Conservation (phyloP, 306 rosid species). For the Luffa acutangula region DNA sequence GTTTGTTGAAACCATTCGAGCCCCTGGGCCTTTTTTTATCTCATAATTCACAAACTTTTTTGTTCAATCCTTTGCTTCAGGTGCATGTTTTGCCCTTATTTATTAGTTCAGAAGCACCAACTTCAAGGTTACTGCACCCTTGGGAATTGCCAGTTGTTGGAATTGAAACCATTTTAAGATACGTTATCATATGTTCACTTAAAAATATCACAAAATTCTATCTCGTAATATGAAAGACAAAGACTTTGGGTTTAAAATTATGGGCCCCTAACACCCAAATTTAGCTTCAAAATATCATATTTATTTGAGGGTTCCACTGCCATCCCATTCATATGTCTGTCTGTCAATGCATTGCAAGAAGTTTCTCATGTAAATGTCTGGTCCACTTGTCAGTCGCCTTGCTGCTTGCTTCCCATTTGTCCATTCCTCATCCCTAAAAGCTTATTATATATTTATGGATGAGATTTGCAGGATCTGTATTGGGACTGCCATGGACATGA, state of each 20-base stretch:
- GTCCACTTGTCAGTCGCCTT: neutral
- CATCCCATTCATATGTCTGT: neutral
- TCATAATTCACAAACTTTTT: neutral
- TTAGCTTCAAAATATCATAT: neutral
- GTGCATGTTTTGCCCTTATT: neutral
- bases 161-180: neutral
- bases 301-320: neutral
- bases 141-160: neutral
- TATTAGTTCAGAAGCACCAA: neutral
- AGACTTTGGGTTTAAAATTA: neutral
- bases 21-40: neutral
- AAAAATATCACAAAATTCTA: neutral
- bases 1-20: neutral
- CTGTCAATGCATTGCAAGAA: neutral
- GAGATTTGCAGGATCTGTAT: constrained; percentile 1
- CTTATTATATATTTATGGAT: neutral
- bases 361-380: neutral
- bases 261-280: neutral
- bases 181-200: neutral
- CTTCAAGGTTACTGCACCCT: neutral
- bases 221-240: neutral
- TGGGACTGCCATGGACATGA: neutral
- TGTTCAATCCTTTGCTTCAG: neutral
- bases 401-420: neutral
- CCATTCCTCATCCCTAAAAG: neutral